Evolutionary conservation across 139 green algal species (phyloP).

Genomic region (Nannochloris sp.): DNA sequence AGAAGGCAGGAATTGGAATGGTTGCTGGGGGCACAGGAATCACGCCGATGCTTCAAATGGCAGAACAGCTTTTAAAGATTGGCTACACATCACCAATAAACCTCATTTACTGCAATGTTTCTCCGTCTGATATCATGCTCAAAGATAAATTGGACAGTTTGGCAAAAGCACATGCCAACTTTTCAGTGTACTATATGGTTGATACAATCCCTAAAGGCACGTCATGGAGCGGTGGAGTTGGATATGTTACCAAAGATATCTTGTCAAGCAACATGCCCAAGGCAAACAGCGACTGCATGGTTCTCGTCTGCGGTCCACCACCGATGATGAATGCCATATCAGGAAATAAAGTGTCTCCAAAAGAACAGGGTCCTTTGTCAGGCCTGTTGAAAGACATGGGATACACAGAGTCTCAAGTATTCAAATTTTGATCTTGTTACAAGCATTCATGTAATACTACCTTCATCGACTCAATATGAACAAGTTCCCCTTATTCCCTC

Average conservation of each 20-base stretch:
- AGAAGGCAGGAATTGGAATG: constrained; percentile 60
- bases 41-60: constrained; percentile 63
- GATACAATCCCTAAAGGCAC: constrained; percentile 26
- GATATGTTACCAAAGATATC: constrained; percentile 36
- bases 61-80: constrained; percentile 47
- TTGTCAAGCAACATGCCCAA: constrained; percentile 41
- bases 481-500: constrained; percentile 59
- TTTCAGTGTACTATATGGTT: constrained; percentile 55
- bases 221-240: constrained; percentile 26
- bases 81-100: constrained; percentile 41
- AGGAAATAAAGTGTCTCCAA: constrained; percentile 40
- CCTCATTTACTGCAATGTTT: constrained; percentile 56
- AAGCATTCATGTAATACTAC: background rate
- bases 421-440: constrained; percentile 2
- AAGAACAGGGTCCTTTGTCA: constrained; percentile 44
- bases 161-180: constrained; percentile 37
- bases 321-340: constrained; percentile 47
- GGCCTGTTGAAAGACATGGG: constrained; percentile 65
- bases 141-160: constrained; percentile 47
- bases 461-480: constrained; percentile 31
- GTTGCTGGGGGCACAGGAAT: constrained; percentile 59
- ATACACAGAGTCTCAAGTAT: constrained; percentile 49
- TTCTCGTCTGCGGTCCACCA: constrained; percentile 63
- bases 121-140: constrained; percentile 57
- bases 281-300: constrained; percentile 37